Conservation (phyloP, 208 protist genomes). For the Acanthamoeba culbertsoni region DNA sequence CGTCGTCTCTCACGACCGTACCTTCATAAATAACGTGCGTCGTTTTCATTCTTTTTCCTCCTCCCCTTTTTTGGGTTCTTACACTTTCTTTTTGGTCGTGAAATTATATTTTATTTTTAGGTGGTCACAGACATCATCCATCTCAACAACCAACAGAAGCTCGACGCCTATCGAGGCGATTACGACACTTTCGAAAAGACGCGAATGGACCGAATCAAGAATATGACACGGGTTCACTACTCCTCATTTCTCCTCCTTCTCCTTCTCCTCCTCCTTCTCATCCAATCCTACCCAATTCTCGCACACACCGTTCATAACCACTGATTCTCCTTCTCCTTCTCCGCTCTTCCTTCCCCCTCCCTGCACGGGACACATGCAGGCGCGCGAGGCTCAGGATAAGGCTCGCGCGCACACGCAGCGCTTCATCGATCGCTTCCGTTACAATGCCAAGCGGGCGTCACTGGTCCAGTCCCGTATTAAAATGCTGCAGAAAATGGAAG, state of each 20-base stretch:
- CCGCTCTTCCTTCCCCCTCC: background rate
- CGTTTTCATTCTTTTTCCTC: background rate
- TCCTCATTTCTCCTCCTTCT: background rate
- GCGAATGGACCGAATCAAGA: conserved; percentile 55
- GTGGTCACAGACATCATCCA: conserved; percentile 95
- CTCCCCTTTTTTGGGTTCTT: background rate
- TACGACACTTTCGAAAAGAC: conserved; percentile 60
- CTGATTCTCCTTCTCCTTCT: background rate
- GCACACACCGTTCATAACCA: too few species aligned
- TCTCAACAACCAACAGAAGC: conserved; percentile 83
- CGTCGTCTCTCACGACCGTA: conserved; percentile 94
- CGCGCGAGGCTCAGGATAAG: conserved; percentile 52
- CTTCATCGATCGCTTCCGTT: conserved; percentile 76
- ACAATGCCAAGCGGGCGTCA: conserved; percentile 70
- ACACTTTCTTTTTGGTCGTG: background rate
- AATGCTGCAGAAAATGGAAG: conserved; percentile 74
- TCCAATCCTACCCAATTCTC: background rate
- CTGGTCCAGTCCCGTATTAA: conserved; percentile 81
- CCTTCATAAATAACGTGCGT: conserved; percentile 95
- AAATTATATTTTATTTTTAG: background rate
- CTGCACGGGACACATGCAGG: background rate
- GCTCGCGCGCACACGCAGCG: conserved; percentile 25
- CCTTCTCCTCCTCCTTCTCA: background rate
- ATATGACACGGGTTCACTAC: background rate
- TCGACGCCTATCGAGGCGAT: conserved; percentile 83